These are phyloP conservation scores for Sordaria brevicollis DNA, from an alignment of 495 filamentous ascomycete species.

Conservation along the genomic window DNA sequence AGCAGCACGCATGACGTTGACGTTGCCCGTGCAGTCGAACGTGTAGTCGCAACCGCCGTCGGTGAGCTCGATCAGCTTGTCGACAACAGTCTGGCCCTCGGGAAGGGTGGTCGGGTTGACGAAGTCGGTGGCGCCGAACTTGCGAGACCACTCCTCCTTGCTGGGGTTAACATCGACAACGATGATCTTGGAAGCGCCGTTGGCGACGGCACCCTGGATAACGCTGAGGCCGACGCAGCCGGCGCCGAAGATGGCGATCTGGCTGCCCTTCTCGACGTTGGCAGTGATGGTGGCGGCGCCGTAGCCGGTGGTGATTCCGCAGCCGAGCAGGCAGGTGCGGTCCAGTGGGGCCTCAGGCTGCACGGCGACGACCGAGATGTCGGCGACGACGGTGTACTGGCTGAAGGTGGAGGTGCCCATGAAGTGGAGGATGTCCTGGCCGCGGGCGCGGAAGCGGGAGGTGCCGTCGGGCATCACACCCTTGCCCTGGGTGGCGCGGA, in stretches of 20 bases:
- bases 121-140: conserved; percentile 95
- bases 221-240: conserved; percentile 93
- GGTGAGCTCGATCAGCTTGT: conserved; percentile 94
- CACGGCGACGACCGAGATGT: conserved; percentile 94
- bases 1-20: conserved; percentile 89
- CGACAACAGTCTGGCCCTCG: conserved; percentile 68
- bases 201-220: conserved; percentile 87
- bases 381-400: conserved; percentile 96
- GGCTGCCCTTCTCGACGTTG: conserved; percentile 77
- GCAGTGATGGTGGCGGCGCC: conserved; percentile 91
- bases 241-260: conserved; percentile 88
- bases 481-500: conserved; percentile 88
- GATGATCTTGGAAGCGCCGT: conserved; percentile 82
- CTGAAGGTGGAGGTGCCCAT: conserved; percentile 99
- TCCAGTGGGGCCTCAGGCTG: conserved; percentile 89
- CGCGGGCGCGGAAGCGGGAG: conserved; percentile 86
- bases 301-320: conserved; percentile 97
- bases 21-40: conserved; percentile 97
- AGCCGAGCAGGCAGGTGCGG: conserved; percentile 88
- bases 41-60: conserved; percentile 98
- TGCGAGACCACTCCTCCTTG: conserved; percentile 85
- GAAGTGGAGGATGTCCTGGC: conserved; percentile 91
- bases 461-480: conserved; percentile 98
- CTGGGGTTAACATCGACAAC: conserved; percentile 87
- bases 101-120: conserved; percentile 80